Evolutionary conservation across 1,139 yeast genomes (phyloP), one percentile per base, ranked within the genome.

Genomic region (Pichia sorboxylosa): DNA sequence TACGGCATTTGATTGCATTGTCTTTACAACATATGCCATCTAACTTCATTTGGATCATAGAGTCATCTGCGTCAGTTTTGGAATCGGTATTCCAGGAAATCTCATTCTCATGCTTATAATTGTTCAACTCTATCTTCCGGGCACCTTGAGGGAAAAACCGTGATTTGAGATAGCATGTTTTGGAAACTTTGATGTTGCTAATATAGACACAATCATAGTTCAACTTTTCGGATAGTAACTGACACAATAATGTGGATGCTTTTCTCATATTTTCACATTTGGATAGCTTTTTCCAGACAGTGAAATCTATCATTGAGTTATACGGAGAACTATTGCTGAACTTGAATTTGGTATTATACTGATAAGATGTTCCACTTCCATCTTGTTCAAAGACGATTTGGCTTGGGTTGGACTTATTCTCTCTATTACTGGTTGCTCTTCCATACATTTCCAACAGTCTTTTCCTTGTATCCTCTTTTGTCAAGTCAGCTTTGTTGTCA

Each of bases 321-420:
- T 35, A 44, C 5, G 46, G 46, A 4, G 46, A 41, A 24, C 50
- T 54, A 29, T 59, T 61, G 20, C 60, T 53, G 40, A 64, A 64
- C 35, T 66, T 51, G 32, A 68, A 60, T 34, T 56, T 63, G 28
- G 59, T 59, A 42, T 67, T 67, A 34, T 61, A 73, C 3, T 61
- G 57, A 42, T 72, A 73, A 11, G 75, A 68, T 9, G 67, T 65
- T 8, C 80, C 80, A 3, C 76, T 67, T 1, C 79, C 79, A 50
- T 73, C 79, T 41, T 64, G 65, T 42, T 72, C 80, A 49, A 67
- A 71, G 1, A 69, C 65, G 1, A 40, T 39, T 11, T 70, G 57
- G n/a, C n/a, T n/a, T n/a, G n/a, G n/a, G n/a, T n/a, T n/a, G n/a
- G n/a, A n/a, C 44, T 55, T 55, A 14, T 26, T 26, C 28, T 51